These are phyloP conservation scores for Blastocystis sp. DNA, from an alignment of 352 stramenopile genomes.

Conservation along the genomic window DNA sequence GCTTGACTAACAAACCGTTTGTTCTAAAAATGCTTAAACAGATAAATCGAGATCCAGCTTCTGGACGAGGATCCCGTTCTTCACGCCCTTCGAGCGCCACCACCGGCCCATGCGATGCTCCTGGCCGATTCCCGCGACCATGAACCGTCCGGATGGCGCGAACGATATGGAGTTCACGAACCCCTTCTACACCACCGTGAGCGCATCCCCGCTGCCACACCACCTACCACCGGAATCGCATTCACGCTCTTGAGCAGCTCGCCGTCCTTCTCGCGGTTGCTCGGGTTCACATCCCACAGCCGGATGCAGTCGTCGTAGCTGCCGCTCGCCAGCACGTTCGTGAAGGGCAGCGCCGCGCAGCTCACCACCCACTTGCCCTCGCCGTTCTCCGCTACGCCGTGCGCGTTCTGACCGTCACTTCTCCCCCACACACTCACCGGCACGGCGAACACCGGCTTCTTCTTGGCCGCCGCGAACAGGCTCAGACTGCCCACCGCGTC, in stretches of 20 bases:
- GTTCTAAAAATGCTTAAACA: conserved; percentile 53
- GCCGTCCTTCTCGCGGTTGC: conserved; percentile 53
- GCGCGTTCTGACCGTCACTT: conserved; percentile 74
- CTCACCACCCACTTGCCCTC: conserved; percentile 44
- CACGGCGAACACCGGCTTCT: conserved; percentile 84
- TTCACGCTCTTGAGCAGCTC: conserved; percentile 76
- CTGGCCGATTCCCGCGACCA: conserved; percentile 84
- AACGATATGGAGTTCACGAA: conserved; percentile 76
- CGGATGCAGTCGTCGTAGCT: conserved; percentile 85
- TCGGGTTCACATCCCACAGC: conserved; percentile 78
- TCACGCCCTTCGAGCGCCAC: conserved; percentile 81
- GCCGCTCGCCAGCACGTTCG: conserved; percentile 84
- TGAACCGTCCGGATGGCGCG: conserved; percentile 78
- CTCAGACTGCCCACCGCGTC: conserved; percentile 83
- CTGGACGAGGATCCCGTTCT: conserved; percentile 83
- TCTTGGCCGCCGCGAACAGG: conserved; percentile 87
- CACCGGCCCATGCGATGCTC: conserved; percentile 87
- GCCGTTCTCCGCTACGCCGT: conserved; percentile 74
- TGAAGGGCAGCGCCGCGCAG: conserved; percentile 82
- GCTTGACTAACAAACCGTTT: conserved; percentile 48
- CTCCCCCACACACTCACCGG: conserved; percentile 14
- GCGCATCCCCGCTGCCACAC: conserved; percentile 76
- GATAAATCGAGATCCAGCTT: conserved; percentile 61
- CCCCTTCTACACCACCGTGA: conserved; percentile 61
- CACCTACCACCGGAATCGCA: conserved; percentile 78